A percentile compares a stretch with the other conserved stretches of the same genome.
Conservation (phyloP, 345 rosid species). For the Corchorus olitorius region DNA sequence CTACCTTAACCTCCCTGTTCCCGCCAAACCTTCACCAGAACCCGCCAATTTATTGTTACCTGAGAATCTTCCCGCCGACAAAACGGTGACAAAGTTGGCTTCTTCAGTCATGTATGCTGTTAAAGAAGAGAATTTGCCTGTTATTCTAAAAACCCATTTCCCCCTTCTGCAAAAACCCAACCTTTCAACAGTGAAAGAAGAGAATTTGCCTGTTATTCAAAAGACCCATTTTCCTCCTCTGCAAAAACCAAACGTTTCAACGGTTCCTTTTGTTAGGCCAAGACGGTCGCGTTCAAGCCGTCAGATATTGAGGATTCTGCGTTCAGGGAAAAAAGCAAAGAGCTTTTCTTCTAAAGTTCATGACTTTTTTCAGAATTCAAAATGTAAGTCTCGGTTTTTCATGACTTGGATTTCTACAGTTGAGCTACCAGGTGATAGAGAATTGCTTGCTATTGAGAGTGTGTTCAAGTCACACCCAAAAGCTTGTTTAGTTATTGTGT, state of each 20-base stretch:
- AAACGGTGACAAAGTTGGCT: conserved; percentile 24
- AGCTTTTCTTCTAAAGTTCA: conserved; percentile 47
- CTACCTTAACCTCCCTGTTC: conserved; percentile 49
- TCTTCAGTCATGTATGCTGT: conserved; percentile 50
- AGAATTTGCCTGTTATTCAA: conserved; percentile 31
- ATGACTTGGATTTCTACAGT: conserved; percentile 91
- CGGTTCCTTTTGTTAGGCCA: conserved; percentile 30
- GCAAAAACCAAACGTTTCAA: conserved; percentile 27
- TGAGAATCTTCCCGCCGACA: conserved; percentile 26
- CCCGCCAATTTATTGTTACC: conserved; percentile 30
- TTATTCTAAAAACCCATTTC: conserved; percentile 37
- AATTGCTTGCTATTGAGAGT: conserved; percentile 58
- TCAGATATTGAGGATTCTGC: conserved; percentile 26
- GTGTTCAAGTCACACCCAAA: conserved; percentile 63
- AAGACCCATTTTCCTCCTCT: conserved; percentile 40
- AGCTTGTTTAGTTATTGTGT: conserved; percentile 72
- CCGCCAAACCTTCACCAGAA: conserved; percentile 36
- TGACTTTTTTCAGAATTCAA: conserved; percentile 47
- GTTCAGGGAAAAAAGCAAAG: conserved; percentile 31
- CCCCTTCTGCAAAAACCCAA: conserved; percentile 30
- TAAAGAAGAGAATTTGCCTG: conserved; percentile 48
- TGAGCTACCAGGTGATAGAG: conserved; percentile 64
- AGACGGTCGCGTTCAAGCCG: conserved; percentile 12
- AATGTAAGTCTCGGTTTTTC: conserved; percentile 71
- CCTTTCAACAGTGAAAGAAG: conserved; percentile 41